Evolutionary conservation across 2,329 filamentous ascomycete species (phyloP), one percentile per base, ranked within the genome.

Genomic region (Xylariaceae sp.): DNA sequence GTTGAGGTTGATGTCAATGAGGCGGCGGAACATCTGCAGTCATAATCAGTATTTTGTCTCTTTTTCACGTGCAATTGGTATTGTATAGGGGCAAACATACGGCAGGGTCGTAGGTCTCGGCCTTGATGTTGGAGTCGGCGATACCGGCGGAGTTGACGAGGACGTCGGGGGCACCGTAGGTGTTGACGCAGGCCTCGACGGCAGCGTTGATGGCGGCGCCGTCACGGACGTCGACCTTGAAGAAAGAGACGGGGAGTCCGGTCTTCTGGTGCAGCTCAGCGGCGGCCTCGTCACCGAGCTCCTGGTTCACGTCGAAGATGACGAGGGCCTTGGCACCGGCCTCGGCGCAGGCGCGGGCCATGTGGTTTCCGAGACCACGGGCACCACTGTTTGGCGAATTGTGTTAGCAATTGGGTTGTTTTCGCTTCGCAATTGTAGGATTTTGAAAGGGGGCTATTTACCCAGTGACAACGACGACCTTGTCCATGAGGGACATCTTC

Each of bases 101-200:
- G 73, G 86, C 83, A 34, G 83, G 80, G 71, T 89, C 84, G 76
- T 92, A 92, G 17, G 80, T 85, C 80, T 92, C 89, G 53, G 88
- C 88, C 74, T 88, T 88, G 78, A 92, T 89, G 80, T 92, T 92
- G 72, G 88, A 91, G 73, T 92, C 88, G 64, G 88, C 88, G 64
- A 92, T 90, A 71, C 89, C 88, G 51, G 89, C 89, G 53, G 87
- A 86, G 77, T 90, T 91, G 76, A 92, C 82, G n/a, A 92, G 79
- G 37, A 90, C 85, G 69, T 92, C 87, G 10, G 89, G 83, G 9
- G 82, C 78, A 56, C 89, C 89, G 67, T 87, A 88, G 63, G 85
- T 78, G 61, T 84, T 78, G 49, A 85, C 82, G 47, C 89, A 83
- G 59, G 84, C 81, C 64, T 84, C 79, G 56, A 92, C 85, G 18